These are phyloP conservation scores for Irpex sp. DNA, from an alignment of 1,284 basidiomycete species.

Conservation along the genomic window DNA sequence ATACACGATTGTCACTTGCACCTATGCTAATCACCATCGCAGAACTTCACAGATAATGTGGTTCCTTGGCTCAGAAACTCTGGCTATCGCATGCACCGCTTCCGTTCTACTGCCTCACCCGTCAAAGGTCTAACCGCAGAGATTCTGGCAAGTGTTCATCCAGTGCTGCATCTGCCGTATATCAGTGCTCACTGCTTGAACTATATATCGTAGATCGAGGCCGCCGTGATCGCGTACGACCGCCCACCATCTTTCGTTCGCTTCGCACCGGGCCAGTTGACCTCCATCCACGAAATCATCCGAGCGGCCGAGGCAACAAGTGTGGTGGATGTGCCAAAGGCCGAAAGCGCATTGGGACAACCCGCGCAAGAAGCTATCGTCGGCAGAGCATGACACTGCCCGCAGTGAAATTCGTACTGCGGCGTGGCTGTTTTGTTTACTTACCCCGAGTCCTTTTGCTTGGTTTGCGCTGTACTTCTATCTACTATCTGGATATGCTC, in stretches of 20 bases:
- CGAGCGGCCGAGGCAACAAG: constrained; percentile 15
- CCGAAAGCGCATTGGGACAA: neutral
- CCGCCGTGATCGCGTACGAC: constrained; percentile 56
- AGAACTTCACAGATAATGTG: constrained; percentile 56
- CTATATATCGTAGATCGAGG: constrained; percentile 43
- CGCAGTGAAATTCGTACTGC: constrained; percentile 4
- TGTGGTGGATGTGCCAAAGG: constrained; percentile 6
- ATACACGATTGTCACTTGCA: neutral
- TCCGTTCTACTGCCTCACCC: constrained; percentile 70
- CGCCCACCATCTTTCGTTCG: constrained; percentile 43
- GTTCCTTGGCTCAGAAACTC: constrained; percentile 43
- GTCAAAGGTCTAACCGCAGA: constrained; percentile 83
- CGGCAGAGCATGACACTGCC: neutral
- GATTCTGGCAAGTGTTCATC: constrained; percentile 54
- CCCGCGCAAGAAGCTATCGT: neutral
- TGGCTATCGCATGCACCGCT: constrained; percentile 70
- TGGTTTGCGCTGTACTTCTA: neutral
- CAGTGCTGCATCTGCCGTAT: neutral
- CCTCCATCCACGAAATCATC: constrained; percentile 23
- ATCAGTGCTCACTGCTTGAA: neutral
- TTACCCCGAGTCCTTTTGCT: too few species aligned
- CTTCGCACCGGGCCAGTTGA: constrained; percentile 42
- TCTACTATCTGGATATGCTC: neutral
- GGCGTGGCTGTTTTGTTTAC: constrained; percentile 1
- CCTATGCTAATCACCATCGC: constrained; percentile 5